A percentile compares a stretch with the other conserved stretches of the same genome.
Evolutionary conservation across 441 rosid genomes (phyloP).

Genomic region (Croton laevigatus): DNA sequence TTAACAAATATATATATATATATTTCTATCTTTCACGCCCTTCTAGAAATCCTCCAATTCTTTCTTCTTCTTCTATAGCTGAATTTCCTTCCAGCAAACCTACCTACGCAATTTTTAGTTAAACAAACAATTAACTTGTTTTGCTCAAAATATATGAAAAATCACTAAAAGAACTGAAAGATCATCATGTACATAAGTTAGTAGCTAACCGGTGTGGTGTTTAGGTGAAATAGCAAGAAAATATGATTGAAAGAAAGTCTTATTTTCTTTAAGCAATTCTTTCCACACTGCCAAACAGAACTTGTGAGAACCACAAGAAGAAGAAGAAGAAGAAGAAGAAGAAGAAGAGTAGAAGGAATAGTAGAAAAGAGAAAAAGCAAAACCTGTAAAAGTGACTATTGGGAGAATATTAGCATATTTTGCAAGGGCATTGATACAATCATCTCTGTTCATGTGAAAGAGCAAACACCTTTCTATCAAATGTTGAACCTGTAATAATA

Average conservation of each 20-base stretch:
- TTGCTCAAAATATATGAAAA: too few relatives aligned
- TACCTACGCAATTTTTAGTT: not conserved
- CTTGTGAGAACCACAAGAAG: not conserved
- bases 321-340: not conserved
- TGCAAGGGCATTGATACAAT: conserved; percentile 39
- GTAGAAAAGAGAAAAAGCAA: too few relatives aligned
- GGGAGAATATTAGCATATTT: conserved; percentile 44
- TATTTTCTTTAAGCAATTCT: conserved; percentile 48
- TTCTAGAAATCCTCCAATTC: not conserved
- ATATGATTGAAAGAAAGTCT: conserved; percentile 43
- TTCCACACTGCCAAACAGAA: conserved; percentile 38
- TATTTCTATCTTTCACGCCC: too few relatives aligned
- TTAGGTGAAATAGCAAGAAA: conserved; percentile 24
- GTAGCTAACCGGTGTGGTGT: conserved; percentile 15
- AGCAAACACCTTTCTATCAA: conserved; percentile 53
- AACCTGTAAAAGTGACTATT: conserved; percentile 41
- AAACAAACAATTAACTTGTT: too few relatives aligned
- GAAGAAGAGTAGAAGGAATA: not conserved
- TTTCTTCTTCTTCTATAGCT: conserved; percentile 6
- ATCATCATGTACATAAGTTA: not conserved
- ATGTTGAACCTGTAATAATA: conserved; percentile 45
- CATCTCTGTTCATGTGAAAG: conserved; percentile 47
- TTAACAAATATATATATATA: too few relatives aligned
- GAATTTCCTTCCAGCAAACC: not conserved
- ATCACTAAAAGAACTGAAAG: not conserved